phyloP scores from a whole-genome alignment of 139 green algal species.

The Chlorella sp. region DNA sequence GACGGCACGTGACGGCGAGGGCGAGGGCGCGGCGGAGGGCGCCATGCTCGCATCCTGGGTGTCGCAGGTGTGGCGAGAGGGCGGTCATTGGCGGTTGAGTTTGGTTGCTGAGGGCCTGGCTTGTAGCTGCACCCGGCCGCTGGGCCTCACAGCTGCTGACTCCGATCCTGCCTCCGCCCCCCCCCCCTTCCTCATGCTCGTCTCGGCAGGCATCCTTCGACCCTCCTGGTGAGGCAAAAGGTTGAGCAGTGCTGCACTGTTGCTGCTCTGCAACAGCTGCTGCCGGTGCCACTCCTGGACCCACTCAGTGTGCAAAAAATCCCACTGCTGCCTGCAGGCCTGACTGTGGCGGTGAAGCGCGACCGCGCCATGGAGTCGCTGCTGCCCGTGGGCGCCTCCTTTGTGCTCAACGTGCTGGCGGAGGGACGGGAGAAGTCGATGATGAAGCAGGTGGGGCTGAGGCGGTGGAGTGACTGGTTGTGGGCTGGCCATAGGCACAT shows the following conservation, averaged over 20 bases:
- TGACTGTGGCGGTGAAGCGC: constrained; percentile 94
- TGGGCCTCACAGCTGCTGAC: neutral
- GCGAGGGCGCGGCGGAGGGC: constrained; percentile 65
- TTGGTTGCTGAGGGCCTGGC: too few relatives aligned
- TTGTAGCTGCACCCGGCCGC: too few relatives aligned
- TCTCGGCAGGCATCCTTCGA: constrained; percentile 23
- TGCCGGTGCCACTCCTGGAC: constrained; percentile 56
- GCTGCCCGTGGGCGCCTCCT: constrained; percentile 70
- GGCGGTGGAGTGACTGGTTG: too few relatives aligned
- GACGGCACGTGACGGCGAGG: constrained; percentile 81
- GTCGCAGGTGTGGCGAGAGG: constrained; percentile 75
- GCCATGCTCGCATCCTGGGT: constrained; percentile 97
- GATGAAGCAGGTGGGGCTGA: constrained; percentile 63
- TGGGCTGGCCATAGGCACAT: too few relatives aligned
- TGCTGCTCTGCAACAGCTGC: too few relatives aligned
- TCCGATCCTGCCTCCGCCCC: neutral
- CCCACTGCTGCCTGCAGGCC: constrained; percentile 36
- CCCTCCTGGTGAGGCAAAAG: neutral
- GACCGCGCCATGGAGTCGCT: constrained; percentile 94
- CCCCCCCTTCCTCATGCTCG: constrained; percentile 8
- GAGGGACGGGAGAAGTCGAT: constrained; percentile 54
- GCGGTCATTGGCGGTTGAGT: too few relatives aligned
- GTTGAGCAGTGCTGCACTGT: too few relatives aligned
- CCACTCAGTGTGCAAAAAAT: too few relatives aligned
- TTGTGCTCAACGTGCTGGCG: constrained; percentile 89